A percentile compares a stretch with the other conserved stretches of the same genome.
Evolutionary conservation across 1,139 yeast species (phyloP).

Genomic region (Protomyces macrosporus): DNA sequence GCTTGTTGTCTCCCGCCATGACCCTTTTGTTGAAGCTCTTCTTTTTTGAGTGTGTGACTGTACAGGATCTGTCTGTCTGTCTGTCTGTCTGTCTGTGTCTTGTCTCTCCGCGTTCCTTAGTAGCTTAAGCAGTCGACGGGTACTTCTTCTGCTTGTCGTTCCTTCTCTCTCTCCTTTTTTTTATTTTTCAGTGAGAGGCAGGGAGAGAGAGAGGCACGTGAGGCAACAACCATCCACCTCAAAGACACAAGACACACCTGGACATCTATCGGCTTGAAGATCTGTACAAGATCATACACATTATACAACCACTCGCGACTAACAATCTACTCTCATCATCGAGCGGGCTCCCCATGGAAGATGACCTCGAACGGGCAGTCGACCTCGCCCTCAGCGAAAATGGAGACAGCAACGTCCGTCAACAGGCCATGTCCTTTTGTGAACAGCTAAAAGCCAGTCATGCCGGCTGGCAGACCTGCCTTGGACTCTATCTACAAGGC

Average conservation of each 20-base stretch:
- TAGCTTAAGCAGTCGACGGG: too few species aligned
- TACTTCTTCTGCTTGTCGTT: too few species aligned
- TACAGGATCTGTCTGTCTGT: background rate
- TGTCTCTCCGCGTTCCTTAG: too few species aligned
- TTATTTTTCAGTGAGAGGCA: too few species aligned
- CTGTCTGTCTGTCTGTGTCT: background rate
- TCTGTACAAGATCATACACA: too few species aligned
- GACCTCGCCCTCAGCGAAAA: conserved; percentile 77
- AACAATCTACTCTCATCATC: too few species aligned
- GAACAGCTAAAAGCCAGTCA: conserved; percentile 67
- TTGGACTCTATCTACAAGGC: conserved; percentile 52
- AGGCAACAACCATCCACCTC: too few species aligned
- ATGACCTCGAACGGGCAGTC: conserved; percentile 89
- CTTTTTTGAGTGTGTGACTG: background rate
- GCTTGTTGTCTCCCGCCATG: background rate
- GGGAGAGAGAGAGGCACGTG: too few species aligned
- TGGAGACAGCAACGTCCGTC: conserved; percentile 53
- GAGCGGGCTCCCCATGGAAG: conserved; percentile 50
- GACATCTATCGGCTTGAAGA: too few species aligned
- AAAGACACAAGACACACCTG: too few species aligned
- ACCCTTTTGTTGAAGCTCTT: background rate
- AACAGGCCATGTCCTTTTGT: conserved; percentile 67
- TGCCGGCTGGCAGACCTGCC: conserved; percentile 75
- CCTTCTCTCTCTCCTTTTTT: too few species aligned
- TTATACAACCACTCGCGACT: too few species aligned